Base-by-base conservation (phyloP, 495 filamentous ascomycete genomes). In the Aspergillus bertholletiae region DNA sequence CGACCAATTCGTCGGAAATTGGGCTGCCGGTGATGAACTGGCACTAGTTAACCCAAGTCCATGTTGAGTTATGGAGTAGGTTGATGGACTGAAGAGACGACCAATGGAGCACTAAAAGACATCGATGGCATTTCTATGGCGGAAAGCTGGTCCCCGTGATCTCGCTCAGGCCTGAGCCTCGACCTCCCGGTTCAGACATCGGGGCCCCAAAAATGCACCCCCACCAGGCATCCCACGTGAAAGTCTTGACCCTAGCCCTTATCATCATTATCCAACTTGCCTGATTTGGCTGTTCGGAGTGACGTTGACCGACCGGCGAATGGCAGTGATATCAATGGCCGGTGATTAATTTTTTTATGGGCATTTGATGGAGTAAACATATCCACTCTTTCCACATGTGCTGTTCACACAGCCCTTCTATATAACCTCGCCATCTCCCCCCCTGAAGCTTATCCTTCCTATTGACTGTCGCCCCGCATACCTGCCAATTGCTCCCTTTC, bases 171-270 rank as follows among this genome's bases (percentile, higher is more conserved):
- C 23, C 0, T 28, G 32, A 37, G 18, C 48, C 47, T 35, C 44
- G 23, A 43, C 46, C 26, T 8, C 17, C 7, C n/a, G n/a, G 18
- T 35, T 51, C 50, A 57, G 54, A 54, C 58, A 56, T 22, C 49
- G 26, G 56, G 49, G 49, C 58, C 39, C 7, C 23, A 1, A 13
- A 15, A 41, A 6, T n/a, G 5, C 17, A n/a, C 13, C 49, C 34
- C 34, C 28, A 49, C 30, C 13, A 26, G 11, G 17, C n/a, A 5
- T 2, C n/a, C 54, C 62, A 65, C 62, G 62, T 65, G 62, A 23
- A 49, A n/a, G 18, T 1, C 49, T 20, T 35, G 54, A 46, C 62
- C 59, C 62, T 65, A 65, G 57, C 62, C 62, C 62, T 65, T 64
- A 61, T 64, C 62, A 15, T 52, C 43, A 13, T 23, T 44, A 40